Evolutionary conservation across 2,329 filamentous ascomycete species (phyloP).

Genomic region (Diplodia scrobiculata): DNA sequence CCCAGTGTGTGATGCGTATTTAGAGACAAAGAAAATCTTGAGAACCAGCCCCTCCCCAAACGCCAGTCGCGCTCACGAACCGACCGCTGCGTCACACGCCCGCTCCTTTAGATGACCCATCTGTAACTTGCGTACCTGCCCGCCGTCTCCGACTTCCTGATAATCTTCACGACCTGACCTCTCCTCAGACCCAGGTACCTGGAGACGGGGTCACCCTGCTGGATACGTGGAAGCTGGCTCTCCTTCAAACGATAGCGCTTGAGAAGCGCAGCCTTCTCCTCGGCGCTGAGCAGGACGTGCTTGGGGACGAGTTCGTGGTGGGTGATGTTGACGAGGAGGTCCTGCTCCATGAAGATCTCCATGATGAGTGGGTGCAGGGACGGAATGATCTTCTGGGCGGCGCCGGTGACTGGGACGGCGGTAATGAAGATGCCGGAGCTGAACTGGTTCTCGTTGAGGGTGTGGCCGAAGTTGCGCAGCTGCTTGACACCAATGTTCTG

Average conservation of each 20-base stretch:
- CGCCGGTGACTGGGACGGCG: slow-evolving; percentile 76
- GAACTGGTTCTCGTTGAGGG: slow-evolving; percentile 77
- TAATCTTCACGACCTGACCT: slow-evolving; percentile 97
- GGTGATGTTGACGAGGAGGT: slow-evolving; percentile 96
- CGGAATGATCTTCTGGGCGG: slow-evolving; percentile 83
- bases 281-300: slow-evolving; percentile 83
- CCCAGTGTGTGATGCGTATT: slow-evolving; percentile 22
- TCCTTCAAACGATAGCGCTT: slow-evolving; percentile 94
- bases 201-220: slow-evolving; percentile 88
- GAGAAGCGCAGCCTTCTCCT: slow-evolving; percentile 84
- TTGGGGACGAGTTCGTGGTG: slow-evolving; percentile 95
- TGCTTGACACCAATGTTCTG: slow-evolving; percentile 84
- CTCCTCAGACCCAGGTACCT: slow-evolving; percentile 86
- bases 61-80: slow-evolving; percentile 19
- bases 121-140: slow-evolving; percentile 96
- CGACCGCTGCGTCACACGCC: slow-evolving; percentile 7
- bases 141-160: slow-evolving; percentile 90
- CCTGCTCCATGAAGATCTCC: slow-evolving; percentile 94
- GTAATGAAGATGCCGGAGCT: slow-evolving; percentile 91
- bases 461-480: slow-evolving; percentile 84
- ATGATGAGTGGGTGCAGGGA: slow-evolving; percentile 77
- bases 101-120: slow-evolving; percentile 53
- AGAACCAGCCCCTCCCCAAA: slow-evolving; percentile 25
- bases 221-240: slow-evolving; percentile 90
- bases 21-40: slow-evolving; percentile 25